phyloP scores from a whole-genome alignment of 75 land plant species.

The Sequoiadendron giganteum region DNA sequence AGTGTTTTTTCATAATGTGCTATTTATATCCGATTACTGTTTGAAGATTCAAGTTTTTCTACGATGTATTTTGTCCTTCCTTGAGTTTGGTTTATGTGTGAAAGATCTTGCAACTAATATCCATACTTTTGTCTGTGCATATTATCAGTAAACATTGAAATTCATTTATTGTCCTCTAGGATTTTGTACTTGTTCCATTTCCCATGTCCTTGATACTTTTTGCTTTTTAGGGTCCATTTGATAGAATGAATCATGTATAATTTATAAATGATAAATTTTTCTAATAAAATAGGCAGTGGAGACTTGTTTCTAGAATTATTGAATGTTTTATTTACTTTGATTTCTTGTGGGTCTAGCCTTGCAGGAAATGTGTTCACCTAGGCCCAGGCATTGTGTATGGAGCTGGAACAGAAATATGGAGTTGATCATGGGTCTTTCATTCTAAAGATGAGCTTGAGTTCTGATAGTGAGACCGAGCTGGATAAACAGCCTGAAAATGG shows the following conservation, averaged over 20 bases:
- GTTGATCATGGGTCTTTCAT: background rate
- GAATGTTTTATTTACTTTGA: background rate
- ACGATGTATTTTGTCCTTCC: background rate
- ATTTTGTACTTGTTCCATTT: background rate
- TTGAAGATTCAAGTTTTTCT: background rate
- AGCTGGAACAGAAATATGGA: background rate
- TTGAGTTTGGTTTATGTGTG: background rate
- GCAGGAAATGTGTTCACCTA: background rate
- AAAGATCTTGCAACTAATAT: background rate
- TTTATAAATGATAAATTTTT: background rate
- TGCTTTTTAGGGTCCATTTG: background rate
- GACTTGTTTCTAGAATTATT: background rate
- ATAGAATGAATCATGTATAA: background rate
- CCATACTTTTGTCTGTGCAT: background rate
- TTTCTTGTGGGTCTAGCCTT: background rate
- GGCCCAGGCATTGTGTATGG: background rate
- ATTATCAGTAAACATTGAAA: background rate
- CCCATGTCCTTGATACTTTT: background rate
- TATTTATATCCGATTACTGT: background rate
- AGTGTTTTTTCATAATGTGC: background rate
- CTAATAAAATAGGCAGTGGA: background rate
- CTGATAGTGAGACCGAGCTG: constrained; percentile 8
- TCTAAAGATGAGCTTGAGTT: constrained; percentile 7
- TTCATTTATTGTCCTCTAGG: background rate
- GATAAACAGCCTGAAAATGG: background rate